Base-by-base conservation (phyloP, 768 basidiomycete species). In the Rhodotorula kratochvilovae region DNA sequence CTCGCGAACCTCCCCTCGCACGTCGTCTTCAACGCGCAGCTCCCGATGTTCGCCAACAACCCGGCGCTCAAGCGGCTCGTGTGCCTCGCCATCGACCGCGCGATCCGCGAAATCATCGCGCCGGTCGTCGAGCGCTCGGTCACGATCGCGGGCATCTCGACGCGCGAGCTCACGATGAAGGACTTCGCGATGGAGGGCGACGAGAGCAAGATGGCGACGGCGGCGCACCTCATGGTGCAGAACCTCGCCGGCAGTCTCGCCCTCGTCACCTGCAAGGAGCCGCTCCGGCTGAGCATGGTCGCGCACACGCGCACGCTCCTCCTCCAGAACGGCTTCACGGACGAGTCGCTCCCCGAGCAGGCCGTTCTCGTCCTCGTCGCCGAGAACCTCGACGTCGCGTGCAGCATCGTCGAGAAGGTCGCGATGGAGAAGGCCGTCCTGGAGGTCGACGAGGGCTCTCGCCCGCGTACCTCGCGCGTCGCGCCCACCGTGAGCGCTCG, bases 101-200 rank as follows among this genome's bases (percentile, higher is more conserved):
- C 96, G 19, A 90, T 98, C 66, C 88, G 96, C 72, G 96, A 99
- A 88, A 97, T 98, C 69, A 94, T 99, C 76, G 84, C 94, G 27
- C 96, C 96, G 11, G 95, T 99, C 62, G 94, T 99, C 33, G 96
- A 99, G 77, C 87, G 96, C 63, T 97, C 94, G 31, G 96, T 97
- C 33, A 98, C 96, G 1, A 98, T 99, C 74, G 95, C 95, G 19
- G 92, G 93, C 35, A 98, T 98, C 74, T 98, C 96, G 23, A 95
- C 95, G 27, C 85, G 93, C 50, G 96, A 99, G 79, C 84, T 99
- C 17, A 91, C 96, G 29, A 86, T 88, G 57, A 98, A 98, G 81
- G 96, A 99, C 80, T 99, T 94, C 74, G 92, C 90, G 6, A 91
- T 90, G 61, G 96, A 99, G 73, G 83, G 88, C 35, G 91, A 90